phyloP scores from a whole-genome alignment of 176 grass and related monocot genomes.

The Elaeis guineensis region DNA sequence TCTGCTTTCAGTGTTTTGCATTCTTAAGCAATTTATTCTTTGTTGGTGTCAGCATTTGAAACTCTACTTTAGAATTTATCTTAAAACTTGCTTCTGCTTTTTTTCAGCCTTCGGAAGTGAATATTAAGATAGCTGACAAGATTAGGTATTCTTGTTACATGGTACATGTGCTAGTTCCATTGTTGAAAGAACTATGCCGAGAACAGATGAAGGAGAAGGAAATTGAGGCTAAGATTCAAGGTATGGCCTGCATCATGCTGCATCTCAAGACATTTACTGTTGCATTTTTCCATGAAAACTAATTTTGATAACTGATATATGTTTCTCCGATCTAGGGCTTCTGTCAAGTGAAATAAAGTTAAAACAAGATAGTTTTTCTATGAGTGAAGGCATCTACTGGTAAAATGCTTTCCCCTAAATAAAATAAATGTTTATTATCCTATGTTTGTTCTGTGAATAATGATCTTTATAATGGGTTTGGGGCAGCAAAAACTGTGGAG shows the following conservation, averaged over 20 bases:
- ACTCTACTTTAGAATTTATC: background rate
- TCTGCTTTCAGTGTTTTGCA: constrained; percentile 1
- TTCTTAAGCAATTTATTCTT: background rate
- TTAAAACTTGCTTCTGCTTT: constrained; percentile 4
- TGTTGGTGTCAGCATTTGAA: background rate
- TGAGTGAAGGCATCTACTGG: constrained; percentile 55
- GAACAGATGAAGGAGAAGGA: constrained; percentile 55
- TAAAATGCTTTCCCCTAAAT: constrained; percentile 12
- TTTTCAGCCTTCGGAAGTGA: constrained; percentile 40
- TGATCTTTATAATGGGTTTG: constrained; percentile 3
- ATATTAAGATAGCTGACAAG: constrained; percentile 35
- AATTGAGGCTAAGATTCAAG: constrained; percentile 63
- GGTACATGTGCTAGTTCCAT: constrained; percentile 41
- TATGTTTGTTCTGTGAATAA: too few species aligned
- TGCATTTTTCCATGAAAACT: background rate
- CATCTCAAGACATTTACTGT: background rate
- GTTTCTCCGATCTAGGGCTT: constrained; percentile 25
- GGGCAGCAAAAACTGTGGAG: constrained; percentile 55
- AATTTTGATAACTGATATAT: background rate
- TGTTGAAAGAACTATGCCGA: constrained; percentile 39
- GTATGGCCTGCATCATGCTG: constrained; percentile 25
- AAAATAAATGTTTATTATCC: too few species aligned
- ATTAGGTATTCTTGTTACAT: constrained; percentile 32
- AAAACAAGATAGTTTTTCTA: constrained; percentile 28
- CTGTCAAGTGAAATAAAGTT: constrained; percentile 32